A percentile compares a stretch with the other conserved stretches of the same genome.
Conservation (phyloP, 352 stramenopile genomes). For the Phytopythium delawarense region DNA sequence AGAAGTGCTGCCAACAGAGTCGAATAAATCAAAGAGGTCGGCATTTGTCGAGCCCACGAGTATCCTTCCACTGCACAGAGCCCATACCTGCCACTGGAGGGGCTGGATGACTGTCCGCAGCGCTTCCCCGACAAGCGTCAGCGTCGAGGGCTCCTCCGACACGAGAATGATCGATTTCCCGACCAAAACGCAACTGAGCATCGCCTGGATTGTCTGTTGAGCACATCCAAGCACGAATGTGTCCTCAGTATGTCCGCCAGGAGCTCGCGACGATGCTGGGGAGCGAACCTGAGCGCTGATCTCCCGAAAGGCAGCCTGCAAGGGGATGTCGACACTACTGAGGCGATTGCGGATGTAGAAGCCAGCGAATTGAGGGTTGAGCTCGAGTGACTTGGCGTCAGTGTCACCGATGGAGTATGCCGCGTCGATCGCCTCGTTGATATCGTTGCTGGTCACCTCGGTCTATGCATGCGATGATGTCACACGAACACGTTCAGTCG, state of each 20-base stretch:
- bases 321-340: constrained; percentile 15
- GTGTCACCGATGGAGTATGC: too few species aligned
- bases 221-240: neutral
- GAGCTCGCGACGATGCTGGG: neutral
- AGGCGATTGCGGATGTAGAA: constrained; percentile 29
- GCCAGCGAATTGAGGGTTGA: constrained; percentile 26
- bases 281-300: constrained; percentile 45
- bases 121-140: constrained; percentile 36
- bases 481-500: neutral
- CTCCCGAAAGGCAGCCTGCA: constrained; percentile 44
- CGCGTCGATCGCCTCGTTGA: neutral
- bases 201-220: constrained; percentile 43
- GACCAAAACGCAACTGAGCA: constrained; percentile 41
- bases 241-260: neutral
- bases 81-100: constrained; percentile 49
- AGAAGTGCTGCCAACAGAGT: constrained; percentile 31
- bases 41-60: neutral
- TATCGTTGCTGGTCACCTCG: neutral
- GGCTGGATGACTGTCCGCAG: constrained; percentile 37
- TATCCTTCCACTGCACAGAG: neutral
- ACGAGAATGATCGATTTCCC: constrained; percentile 57
- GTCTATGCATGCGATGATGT: neutral
- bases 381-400: neutral
- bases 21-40: neutral
- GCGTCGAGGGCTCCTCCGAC: constrained; percentile 33